Evolutionary conservation across 1,284 basidiomycete genomes (phyloP).

Genomic region (Cerioporus squamosus): DNA sequence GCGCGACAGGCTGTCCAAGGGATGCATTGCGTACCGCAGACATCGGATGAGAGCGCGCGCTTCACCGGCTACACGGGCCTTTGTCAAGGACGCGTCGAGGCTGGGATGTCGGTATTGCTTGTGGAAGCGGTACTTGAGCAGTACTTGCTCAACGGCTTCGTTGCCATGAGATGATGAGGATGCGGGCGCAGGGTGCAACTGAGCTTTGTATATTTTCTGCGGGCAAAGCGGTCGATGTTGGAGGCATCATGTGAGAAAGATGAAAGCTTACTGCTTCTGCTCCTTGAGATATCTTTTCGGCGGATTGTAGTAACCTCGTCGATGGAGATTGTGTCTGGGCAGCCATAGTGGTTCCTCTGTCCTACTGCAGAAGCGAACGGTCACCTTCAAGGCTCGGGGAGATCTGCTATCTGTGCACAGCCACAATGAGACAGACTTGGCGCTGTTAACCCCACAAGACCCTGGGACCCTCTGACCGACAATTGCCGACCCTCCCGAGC

Average conservation of each 20-base stretch:
- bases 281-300: constrained; percentile 67
- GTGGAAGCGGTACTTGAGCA: constrained; percentile 92
- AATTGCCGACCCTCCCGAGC: too few species aligned
- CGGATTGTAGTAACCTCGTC: neutral
- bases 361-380: too few species aligned
- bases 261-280: constrained; percentile 64
- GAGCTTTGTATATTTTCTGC: constrained; percentile 82
- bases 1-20: too few species aligned
- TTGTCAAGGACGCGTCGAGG: constrained; percentile 81
- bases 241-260: constrained; percentile 5
- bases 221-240: neutral
- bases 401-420: too few species aligned
- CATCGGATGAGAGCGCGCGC: constrained; percentile 88
- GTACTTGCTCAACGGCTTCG: constrained; percentile 43
- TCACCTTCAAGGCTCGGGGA: too few species aligned
- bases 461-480: too few species aligned
- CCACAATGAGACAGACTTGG: too few species aligned
- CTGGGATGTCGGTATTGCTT: constrained; percentile 91
- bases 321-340: neutral
- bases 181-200: too few species aligned
- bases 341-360: neutral
- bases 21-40: constrained; percentile 52
- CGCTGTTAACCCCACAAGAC: too few species aligned
- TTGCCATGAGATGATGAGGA: constrained; percentile 21
- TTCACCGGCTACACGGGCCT: constrained; percentile 85